Base-by-base conservation (phyloP, 345 rosid species). In the Adansonia digitata region DNA sequence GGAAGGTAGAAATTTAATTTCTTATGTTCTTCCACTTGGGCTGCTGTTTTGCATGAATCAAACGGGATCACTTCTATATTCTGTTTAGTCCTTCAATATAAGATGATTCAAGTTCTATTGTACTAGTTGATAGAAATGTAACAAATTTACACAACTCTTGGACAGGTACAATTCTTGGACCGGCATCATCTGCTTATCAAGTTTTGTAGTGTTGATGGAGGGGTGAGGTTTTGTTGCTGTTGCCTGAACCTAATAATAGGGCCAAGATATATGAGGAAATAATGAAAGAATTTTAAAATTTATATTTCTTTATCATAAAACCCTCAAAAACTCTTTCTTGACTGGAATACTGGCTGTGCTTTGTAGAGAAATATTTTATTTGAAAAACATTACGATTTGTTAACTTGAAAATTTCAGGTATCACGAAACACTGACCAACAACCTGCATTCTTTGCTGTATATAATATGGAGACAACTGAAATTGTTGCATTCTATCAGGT, bases 401-500 rank as follows among this genome's bases (percentile, higher is more conserved):
- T 45, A 40, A 43, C 53, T 60, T 11, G 80, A n/a, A n/a, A n/a
- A 71, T 63, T 75, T 82, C 87, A 89, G 92, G 88, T 83, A 66
- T 82, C 90, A 39, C 85, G 97, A 78, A 88, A 78, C 74, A 82
- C 89, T 80, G 97, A 94, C 84, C 80, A 82, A 69, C 93, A 84
- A 65, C 84, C 86, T n/a, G 89, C 98, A 48, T 95, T 95, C 82
- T 95, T 93, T 70, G 97, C 93, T 8, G 97, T 95, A 52, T 95
- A 95, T 85, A 88, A 93, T 82, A 95, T 95, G 98, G 99, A 92
- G 81, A 91, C 98, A 74, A 91, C 99, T 45, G 97, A 95, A 78
- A 84, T 95, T 75, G 89, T 93, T 81, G 94, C 98, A 78, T 95
- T 93, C 84, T 91, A 90, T 86, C 94, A 89, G 97, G 99, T 93